These are phyloP conservation scores for Trichoderma koningiopsis DNA, from an alignment of 2,329 filamentous ascomycete genomes.

Conservation along the genomic window DNA sequence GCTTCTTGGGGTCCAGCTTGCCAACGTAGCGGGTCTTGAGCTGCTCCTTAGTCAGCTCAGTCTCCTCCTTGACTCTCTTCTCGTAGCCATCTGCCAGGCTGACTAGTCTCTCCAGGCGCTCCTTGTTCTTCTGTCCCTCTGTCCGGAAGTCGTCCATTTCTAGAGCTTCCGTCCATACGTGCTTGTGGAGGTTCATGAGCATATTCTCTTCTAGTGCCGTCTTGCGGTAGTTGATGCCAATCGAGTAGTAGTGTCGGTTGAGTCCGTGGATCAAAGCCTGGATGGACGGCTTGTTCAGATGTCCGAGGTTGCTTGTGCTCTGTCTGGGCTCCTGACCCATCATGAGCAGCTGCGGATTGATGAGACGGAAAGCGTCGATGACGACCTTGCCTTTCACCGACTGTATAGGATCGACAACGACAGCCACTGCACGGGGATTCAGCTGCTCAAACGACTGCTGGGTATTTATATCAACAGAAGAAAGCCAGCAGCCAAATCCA, in stretches of 20 bases:
- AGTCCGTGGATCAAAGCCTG: slow-evolving; percentile 97
- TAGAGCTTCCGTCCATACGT: slow-evolving; percentile 96
- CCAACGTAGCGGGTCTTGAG: slow-evolving; percentile 98
- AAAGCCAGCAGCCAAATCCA: slow-evolving; percentile 98
- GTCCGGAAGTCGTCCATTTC: slow-evolving; percentile 94
- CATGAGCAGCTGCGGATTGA: slow-evolving; percentile 97
- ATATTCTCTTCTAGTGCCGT: slow-evolving; percentile 98
- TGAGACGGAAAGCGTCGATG: slow-evolving; percentile 97
- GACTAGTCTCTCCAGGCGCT: slow-evolving; percentile 84
- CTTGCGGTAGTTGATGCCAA: slow-evolving; percentile 97
- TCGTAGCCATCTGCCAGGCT: slow-evolving; percentile 93
- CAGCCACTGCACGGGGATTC: slow-evolving; percentile 92
- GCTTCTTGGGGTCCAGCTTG: slow-evolving; percentile 99
- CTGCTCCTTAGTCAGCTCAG: slow-evolving; percentile 93
- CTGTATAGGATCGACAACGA: slow-evolving; percentile 97
- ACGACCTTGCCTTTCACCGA: slow-evolving; percentile 99
- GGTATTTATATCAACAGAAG: slow-evolving; percentile 98
- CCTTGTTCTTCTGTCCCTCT: slow-evolving; percentile 84
- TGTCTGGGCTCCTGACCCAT: slow-evolving; percentile 97
- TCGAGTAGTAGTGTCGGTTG: slow-evolving; percentile 99
- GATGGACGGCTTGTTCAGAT: slow-evolving; percentile 99
- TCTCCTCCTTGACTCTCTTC: slow-evolving; percentile 98
- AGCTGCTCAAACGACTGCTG: slow-evolving; percentile 99
- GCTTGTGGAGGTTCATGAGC: slow-evolving; percentile 99
- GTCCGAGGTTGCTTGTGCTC: slow-evolving; percentile 95